Percentiles rank a stretch among this genome's conserved stretches.
Evolutionary conservation across 495 filamentous ascomycete species (phyloP).

Genomic region (Pyronema omphalodes): DNA sequence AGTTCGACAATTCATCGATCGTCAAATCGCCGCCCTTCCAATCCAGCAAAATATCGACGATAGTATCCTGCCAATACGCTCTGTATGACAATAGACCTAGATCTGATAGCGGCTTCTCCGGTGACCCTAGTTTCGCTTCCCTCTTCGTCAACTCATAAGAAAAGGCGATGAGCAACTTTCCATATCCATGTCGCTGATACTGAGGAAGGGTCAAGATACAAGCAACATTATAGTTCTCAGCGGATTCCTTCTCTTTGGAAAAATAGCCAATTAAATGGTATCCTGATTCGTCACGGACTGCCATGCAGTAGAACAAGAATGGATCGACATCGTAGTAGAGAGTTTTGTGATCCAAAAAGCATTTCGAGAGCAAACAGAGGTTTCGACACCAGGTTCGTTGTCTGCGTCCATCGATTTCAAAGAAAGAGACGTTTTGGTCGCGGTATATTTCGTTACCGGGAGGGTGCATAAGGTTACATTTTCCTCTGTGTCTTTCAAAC

Average conservation of each 20-base stretch:
- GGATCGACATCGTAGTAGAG: slow-evolving; percentile 99
- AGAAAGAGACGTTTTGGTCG: slow-evolving; percentile 85
- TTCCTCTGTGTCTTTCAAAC: slow-evolving; percentile 68
- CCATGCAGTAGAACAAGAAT: slow-evolving; percentile 98
- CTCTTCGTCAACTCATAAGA: slow-evolving; percentile 94
- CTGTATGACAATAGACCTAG: slow-evolving; percentile 79
- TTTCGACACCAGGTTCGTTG: slow-evolving; percentile 96
- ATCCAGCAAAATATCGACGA: slow-evolving; percentile 60
- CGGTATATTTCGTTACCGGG: slow-evolving; percentile 97
- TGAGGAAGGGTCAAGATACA: slow-evolving; percentile 94
- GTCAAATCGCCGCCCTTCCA: slow-evolving; percentile 48
- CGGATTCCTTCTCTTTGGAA: slow-evolving; percentile 92
- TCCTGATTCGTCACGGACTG: slow-evolving; percentile 62
- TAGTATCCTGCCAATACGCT: slow-evolving; percentile 90
- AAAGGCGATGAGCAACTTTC: slow-evolving; percentile 84
- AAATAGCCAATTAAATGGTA: slow-evolving; percentile 94
- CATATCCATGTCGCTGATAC: slow-evolving; percentile 86
- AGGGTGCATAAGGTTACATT: slow-evolving; percentile 82
- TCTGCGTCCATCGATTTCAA: slow-evolving; percentile 89
- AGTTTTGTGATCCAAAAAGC: slow-evolving; percentile 97
- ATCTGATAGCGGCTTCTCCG: slow-evolving; percentile 91
- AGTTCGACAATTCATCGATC: slow-evolving; percentile 41
- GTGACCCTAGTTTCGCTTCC: slow-evolving; percentile 82
- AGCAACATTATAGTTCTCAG: slow-evolving; percentile 90
- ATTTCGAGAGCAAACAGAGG: slow-evolving; percentile 78